Evolutionary conservation across 2,329 filamentous ascomycete species (phyloP).

Genomic region (Pseudogymnoascus sp.): DNA sequence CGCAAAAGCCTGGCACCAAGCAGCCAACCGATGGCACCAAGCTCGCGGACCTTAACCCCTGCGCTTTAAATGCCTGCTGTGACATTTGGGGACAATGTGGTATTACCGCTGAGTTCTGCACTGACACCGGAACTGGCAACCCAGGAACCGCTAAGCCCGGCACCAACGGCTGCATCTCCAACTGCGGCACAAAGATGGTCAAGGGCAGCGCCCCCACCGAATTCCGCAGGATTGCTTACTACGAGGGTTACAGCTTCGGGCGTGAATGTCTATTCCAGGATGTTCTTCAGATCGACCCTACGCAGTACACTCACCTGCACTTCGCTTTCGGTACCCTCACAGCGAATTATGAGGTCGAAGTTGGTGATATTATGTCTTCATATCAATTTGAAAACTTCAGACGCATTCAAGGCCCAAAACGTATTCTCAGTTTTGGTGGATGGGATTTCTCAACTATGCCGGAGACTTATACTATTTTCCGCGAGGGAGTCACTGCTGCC

Average conservation of each 20-base stretch:
- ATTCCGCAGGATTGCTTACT: conserved; percentile 29
- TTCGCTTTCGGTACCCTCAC: conserved; percentile 33
- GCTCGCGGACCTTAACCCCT: conserved; percentile 38
- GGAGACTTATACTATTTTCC: conserved; percentile 34
- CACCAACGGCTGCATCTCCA: conserved; percentile 35
- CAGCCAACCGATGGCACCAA: conserved; percentile 28
- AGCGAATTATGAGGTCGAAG: conserved; percentile 26
- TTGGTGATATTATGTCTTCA: conserved; percentile 19
- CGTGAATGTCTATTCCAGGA: conserved; percentile 28
- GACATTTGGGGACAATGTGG: conserved; percentile 36
- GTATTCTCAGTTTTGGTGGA: conserved; percentile 40
- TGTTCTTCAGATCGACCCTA: conserved; percentile 19
- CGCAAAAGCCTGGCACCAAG: conserved; percentile 35
- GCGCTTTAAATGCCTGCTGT: conserved; percentile 40
- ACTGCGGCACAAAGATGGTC: conserved; percentile 35
- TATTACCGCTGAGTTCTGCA: conserved; percentile 32
- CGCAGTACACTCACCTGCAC: conserved; percentile 29
- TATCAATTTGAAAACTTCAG: conserved; percentile 32
- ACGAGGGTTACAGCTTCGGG: conserved; percentile 27
- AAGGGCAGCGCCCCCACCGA: conserved; percentile 20
- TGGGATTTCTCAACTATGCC: conserved; percentile 38
- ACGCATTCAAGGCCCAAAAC: conserved; percentile 27
- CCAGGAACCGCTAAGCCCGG: conserved; percentile 31
- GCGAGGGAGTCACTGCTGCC: conserved; percentile 28
- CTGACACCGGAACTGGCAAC: conserved; percentile 25